Evolutionary conservation across 2,329 filamentous ascomycete genomes (phyloP), one percentile per base, ranked within the genome.

Genomic region (Clonostachys solani): DNA sequence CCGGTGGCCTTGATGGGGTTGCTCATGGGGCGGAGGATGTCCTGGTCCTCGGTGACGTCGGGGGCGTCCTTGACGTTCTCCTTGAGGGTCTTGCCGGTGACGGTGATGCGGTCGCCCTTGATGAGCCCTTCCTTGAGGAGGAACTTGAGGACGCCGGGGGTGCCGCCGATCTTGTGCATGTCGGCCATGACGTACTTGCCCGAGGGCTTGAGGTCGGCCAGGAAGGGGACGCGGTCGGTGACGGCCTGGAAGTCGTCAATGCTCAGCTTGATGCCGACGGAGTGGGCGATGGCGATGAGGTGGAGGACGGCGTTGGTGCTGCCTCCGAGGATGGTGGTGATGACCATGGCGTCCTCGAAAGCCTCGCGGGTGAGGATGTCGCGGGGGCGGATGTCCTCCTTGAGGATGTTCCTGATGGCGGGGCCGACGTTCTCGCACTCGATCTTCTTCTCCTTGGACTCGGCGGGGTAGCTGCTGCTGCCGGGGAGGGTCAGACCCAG

Each of bases 131-230:
- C 90, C 52, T 87, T 88, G 52, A 95, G 80, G 40, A 96, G 80
- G 60, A 92, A 83, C 69, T 95, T 95, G 66, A 95, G 88, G 6
- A 96, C 86, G 0, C 87, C 85, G 0, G 91, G 90, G 37, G 91
- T 90, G 37, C 91, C 91, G 50, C 91, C 91, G 53, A 95, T 88
- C 53, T 92, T 87, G 71, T 90, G 92, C 49, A 89, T 69, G 57
- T 89, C 86, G 52, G 84, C 88, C 78, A 95, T 92, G 63, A 92
- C 86, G 67, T 90, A 94, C 62, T 89, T 90, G 47, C 91, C 91
- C 6, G 86, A 90, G 3, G 89, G 89, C 73, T 92, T 92, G 40
- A 94, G 74, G 62, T 94, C 87, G 9, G 89, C 88, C 19, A 94
- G 76, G 74, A 91, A 86, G 18, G 89, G 89, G 16, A 79, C 89